These are phyloP conservation scores for Termitomyces heimii DNA, from an alignment of 768 basidiomycete genomes.

Conservation along the genomic window DNA sequence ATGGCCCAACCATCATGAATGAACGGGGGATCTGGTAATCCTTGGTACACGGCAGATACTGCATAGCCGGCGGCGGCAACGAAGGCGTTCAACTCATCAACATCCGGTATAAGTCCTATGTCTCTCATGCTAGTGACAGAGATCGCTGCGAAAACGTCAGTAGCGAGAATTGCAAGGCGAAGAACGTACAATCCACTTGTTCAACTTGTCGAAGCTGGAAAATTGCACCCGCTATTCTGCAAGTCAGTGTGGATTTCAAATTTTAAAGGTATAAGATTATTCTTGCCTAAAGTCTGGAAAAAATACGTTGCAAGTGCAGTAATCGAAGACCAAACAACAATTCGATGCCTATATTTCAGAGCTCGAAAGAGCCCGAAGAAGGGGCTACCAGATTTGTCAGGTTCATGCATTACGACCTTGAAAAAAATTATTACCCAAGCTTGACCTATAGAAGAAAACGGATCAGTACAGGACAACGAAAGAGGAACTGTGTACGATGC, in stretches of 20 bases:
- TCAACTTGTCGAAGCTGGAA: conserved; percentile 29
- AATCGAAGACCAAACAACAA: conserved; percentile 47
- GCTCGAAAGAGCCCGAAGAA: conserved; percentile 37
- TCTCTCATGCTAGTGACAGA: conserved; percentile 33
- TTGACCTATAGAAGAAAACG: conserved; percentile 25
- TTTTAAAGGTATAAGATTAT: conserved; percentile 18
- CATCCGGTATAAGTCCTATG: conserved; percentile 40
- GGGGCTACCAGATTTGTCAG: conserved; percentile 27
- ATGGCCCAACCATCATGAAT: conserved; percentile 46
- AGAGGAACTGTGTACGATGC: neutral
- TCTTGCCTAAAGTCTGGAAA: conserved; percentile 53
- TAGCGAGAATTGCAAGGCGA: neutral
- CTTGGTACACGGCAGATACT: conserved; percentile 37
- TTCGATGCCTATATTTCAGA: conserved; percentile 43
- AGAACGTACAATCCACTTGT: conserved; percentile 16
- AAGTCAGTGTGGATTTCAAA: conserved; percentile 3
- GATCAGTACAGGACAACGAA: neutral
- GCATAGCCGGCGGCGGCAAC: conserved; percentile 55
- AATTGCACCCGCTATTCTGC: conserved; percentile 31
- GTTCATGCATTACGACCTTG: neutral
- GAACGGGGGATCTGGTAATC: conserved; percentile 54
- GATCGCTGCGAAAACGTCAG: conserved; percentile 19
- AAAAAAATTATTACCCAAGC: conserved; percentile 31
- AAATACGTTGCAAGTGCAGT: conserved; percentile 38
- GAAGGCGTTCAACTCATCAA: conserved; percentile 43